Base-by-base conservation (phyloP, 2,329 filamentous ascomycete species). In the Exophiala sp. region DNA sequence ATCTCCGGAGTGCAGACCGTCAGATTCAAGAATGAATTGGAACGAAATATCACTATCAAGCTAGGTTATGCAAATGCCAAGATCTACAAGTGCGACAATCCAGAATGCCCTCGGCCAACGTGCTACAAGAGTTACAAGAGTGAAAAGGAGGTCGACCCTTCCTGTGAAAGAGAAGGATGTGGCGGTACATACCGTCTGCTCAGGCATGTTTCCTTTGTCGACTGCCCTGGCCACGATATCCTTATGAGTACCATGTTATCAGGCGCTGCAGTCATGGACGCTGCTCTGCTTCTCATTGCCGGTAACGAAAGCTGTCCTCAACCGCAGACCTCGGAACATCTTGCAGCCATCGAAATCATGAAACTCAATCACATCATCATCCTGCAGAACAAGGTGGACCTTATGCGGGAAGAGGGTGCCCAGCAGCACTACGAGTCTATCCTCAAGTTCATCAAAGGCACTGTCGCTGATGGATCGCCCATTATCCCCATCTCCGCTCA, bases 221-320 rank as follows among this genome's bases (percentile, higher is more conserved):
- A 97, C 75, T 97, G 94, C 81, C 94, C 94, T 53, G 94, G 94
- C 75, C 94, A 99, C 89, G 94, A 99, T 78, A 99, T 99, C 91
- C 91, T 99, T 73, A 99, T 99, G 94, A 97, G 92, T 77, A 99
- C 94, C 67, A 99, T 99, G 94, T 86, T 99, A 81, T 99, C 94
- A 69, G 94, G 94, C 69, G 94, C 94, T 66, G 94, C 94, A 62
- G 94, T 99, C 82, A 99, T 99, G 94, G 94, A 99, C 75, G 94
- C 94, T 62, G 94, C 94, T 14, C 83, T 99, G 57, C 84, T 99
- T 52, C 82, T 99, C 50, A 96, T 99, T 71, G 94, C 94, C 59
- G 94, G 94, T 72, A 99, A 99, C 78, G 94, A 99, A 86, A 86
- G 89, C 48, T 97, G 94, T 78, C 94, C 94, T 33, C 94, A 99